These are phyloP conservation scores for Saccharomycopsis selenospora DNA, from an alignment of 805 yeast species.

Conservation along the genomic window DNA sequence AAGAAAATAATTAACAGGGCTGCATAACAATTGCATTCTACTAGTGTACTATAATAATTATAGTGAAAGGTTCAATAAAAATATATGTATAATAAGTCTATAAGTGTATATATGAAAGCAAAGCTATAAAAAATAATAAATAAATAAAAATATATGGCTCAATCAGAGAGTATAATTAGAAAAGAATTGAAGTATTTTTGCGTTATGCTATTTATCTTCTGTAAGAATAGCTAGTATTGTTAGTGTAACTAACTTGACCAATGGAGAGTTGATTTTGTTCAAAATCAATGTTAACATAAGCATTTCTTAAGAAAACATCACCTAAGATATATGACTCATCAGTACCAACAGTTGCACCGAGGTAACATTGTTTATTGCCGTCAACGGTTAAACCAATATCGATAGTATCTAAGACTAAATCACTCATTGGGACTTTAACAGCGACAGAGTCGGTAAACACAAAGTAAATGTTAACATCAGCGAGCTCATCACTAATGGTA, in stretches of 20 bases:
- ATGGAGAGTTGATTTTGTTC: conserved; percentile 39
- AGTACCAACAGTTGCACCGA: not conserved
- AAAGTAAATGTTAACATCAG: not conserved
- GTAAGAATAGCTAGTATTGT: conserved; percentile 20
- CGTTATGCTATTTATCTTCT: conserved; percentile 18
- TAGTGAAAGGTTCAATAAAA: too few species aligned
- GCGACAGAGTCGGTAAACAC: not conserved
- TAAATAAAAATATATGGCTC: too few species aligned
- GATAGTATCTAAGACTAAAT: conserved; percentile 3
- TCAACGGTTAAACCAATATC: conserved; percentile 2
- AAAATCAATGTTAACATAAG: conserved; percentile 43
- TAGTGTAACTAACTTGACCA: conserved; percentile 28
- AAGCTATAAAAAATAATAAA: too few species aligned
- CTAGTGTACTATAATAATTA: too few species aligned
- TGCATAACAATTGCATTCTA: too few species aligned
- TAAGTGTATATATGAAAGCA: too few species aligned
- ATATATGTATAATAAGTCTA: too few species aligned
- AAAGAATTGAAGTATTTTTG: conserved; percentile 35
- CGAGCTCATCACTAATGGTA: conserved; percentile 1
- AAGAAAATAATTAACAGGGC: too few species aligned
- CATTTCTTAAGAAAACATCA: conserved; percentile 41
- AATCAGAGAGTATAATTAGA: too few species aligned
- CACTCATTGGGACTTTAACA: conserved; percentile 11
- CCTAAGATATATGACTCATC: conserved; percentile 34
- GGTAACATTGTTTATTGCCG: conserved; percentile 10